Base-by-base conservation (phyloP, 345 rosid species). In the Hibiscus trionum region DNA sequence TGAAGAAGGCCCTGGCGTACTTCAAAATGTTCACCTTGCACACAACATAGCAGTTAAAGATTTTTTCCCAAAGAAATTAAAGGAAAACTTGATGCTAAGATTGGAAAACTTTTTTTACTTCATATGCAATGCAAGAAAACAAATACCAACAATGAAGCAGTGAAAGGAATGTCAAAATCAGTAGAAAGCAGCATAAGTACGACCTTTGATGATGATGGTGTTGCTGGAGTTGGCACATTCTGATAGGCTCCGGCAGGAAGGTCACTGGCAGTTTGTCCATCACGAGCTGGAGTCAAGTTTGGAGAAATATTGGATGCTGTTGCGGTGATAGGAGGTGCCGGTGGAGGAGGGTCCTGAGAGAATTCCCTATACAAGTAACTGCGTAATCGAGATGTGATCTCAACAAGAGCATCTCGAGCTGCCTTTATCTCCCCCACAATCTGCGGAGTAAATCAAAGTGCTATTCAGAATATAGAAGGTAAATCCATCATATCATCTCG, bases 351-450 rank as follows among this genome's bases (percentile, higher is more conserved):
- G 82, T 79, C 89, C 63, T 84, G 89, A 72, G 78, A 86, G 63
- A 83, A 79, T 53, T 93, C 97, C 80, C 84, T 84, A 76, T 82
- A 93, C 47, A 91, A 73, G 73, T 85, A 87, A 86, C 88, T 91
- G 68, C 91, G 84, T 66, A 96, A 64, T 66, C 83, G 80, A 58
- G 88, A 85, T 3, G 99, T 93, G 83, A 96, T 81, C 82, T 93
- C 98, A 67, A 93, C 86, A 76, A 96, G 98, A 76, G 98, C 99
- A 67, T 87, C 83, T 57, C 99, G 88, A 70, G 98, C 98, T 60
- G 92, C 89, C 80, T 39, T 86, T 74, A 96, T 91, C 76, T 96
- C 99, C 42, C 99, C 99, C 69, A 84, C 86, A 73, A 96, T 96
- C 99, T 95, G 90, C 66, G 72, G 3, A 17, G 49, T 71, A 65